Evolutionary conservation across 2,329 filamentous ascomycete species (phyloP).

Genomic region (Botrytis squamosa): DNA sequence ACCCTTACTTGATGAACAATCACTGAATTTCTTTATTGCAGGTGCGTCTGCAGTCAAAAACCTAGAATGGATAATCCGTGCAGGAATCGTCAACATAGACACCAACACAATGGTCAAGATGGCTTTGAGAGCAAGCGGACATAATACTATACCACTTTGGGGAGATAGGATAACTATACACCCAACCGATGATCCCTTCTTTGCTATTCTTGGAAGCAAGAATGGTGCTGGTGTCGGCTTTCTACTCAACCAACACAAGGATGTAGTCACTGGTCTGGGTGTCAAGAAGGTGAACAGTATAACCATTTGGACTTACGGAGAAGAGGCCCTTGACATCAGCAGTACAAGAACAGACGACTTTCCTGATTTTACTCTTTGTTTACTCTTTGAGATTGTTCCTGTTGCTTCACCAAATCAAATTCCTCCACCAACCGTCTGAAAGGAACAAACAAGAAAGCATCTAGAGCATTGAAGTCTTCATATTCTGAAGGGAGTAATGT

Average conservation of each 20-base stretch:
- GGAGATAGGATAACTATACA: neutral
- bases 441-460: neutral
- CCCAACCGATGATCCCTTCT: neutral
- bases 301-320: neutral
- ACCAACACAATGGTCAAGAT: neutral
- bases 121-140: neutral
- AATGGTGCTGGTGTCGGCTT: conserved; percentile 4
- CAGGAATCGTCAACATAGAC: neutral
- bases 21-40: neutral
- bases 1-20: neutral
- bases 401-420: neutral
- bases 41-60: neutral
- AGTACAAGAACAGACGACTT: neutral
- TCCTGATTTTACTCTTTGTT: neutral
- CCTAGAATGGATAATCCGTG: neutral
- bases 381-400: neutral
- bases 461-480: neutral
- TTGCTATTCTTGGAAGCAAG: conserved; percentile 1
- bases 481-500: neutral
- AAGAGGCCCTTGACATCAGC: neutral
- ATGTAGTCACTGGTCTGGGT: neutral
- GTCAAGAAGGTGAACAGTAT: neutral
- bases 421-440: neutral
- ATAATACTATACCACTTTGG: neutral
- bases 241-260: neutral